phyloP scores from a whole-genome alignment of 2,329 filamentous ascomycete species.

The Aspergillus ochraceoroseus region DNA sequence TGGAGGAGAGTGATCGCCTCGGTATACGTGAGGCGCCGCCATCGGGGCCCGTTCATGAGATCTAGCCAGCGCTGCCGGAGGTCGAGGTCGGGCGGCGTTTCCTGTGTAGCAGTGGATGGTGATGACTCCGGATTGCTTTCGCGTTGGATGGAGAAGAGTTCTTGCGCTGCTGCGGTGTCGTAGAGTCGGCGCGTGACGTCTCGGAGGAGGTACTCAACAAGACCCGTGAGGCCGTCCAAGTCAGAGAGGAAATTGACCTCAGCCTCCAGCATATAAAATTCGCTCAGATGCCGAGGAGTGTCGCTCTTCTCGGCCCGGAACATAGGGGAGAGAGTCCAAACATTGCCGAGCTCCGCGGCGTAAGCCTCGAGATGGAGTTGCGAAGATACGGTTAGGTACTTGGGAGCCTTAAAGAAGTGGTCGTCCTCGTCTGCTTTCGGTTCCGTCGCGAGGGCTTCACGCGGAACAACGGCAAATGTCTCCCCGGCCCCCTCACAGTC shows the following conservation, averaged over 20 bases:
- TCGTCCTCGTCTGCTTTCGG: conserved; percentile 37
- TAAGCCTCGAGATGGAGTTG: conserved; percentile 93
- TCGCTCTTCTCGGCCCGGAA: conserved; percentile 93
- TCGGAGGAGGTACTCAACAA: conserved; percentile 74
- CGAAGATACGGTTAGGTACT: conserved; percentile 91
- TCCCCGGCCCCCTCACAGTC: conserved; percentile 97
- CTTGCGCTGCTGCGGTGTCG: conserved; percentile 49
- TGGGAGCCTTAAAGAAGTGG: conserved; percentile 76
- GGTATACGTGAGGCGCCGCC: conserved; percentile 79
- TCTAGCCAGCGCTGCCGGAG: conserved; percentile 69
- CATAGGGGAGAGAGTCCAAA: conserved; percentile 90
- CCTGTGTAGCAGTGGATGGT: conserved; percentile 32
- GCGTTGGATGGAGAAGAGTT: conserved; percentile 50
- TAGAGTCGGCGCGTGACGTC: conserved; percentile 50
- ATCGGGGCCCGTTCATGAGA: conserved; percentile 52
- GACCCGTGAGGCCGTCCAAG: conserved; percentile 66
- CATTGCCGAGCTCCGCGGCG: conserved; percentile 78
- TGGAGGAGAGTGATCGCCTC: conserved; percentile 68
- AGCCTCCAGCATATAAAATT: conserved; percentile 98
- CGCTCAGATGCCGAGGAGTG: conserved; percentile 86
- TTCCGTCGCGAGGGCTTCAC: conserved; percentile 27
- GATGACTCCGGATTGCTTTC: conserved; percentile 34
- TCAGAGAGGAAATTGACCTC: conserved; percentile 75
- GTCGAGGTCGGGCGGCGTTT: too few species aligned
- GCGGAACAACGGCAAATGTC: conserved; percentile 68